These are phyloP conservation scores for Pseudotulostoma volvatum DNA, from an alignment of 495 filamentous ascomycete genomes.

Conservation along the genomic window DNA sequence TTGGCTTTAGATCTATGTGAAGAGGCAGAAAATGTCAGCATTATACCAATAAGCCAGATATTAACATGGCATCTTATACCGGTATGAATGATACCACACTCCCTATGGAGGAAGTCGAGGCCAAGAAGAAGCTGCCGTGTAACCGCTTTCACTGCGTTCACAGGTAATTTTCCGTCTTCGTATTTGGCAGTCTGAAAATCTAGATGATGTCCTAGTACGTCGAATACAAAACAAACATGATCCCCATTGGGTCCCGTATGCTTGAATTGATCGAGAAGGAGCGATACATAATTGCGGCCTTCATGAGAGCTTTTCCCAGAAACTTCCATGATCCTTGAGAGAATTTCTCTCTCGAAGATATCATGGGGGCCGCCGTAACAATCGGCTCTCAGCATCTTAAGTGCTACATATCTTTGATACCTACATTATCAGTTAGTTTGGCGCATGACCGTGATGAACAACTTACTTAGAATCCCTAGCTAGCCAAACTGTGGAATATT, in stretches of 20 bases:
- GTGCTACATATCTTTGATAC: conserved; percentile 12
- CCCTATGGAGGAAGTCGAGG: conserved; percentile 70
- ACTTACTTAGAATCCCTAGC: conserved; percentile 19
- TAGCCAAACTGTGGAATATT: conserved; percentile 81
- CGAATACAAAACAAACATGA: conserved; percentile 19
- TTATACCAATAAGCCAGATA: neutral
- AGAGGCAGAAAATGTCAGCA: neutral
- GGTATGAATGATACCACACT: conserved; percentile 82
- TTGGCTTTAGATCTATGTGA: conserved; percentile 14
- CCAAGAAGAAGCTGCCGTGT: conserved; percentile 72
- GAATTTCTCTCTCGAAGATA: conserved; percentile 14
- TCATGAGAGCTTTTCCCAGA: conserved; percentile 30
- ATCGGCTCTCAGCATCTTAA: conserved; percentile 22
- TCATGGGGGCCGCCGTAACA: conserved; percentile 13
- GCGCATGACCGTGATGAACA: conserved; percentile 1
- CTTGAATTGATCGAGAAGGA: conserved; percentile 18
- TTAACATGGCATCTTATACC: conserved; percentile 35
- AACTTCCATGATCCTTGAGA: conserved; percentile 8
- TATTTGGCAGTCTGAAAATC: conserved; percentile 6
- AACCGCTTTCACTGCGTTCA: conserved; percentile 67
- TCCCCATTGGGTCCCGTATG: conserved; percentile 19
- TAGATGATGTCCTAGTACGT: conserved; percentile 15
- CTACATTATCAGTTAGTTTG: conserved; percentile 6
- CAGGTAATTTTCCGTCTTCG: conserved; percentile 27
- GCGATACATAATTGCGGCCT: conserved; percentile 13